Percentiles rank a stretch among this genome's conserved stretches.
phyloP scores from a whole-genome alignment of 1,284 basidiomycete genomes.

The Earliella scabrosa region DNA sequence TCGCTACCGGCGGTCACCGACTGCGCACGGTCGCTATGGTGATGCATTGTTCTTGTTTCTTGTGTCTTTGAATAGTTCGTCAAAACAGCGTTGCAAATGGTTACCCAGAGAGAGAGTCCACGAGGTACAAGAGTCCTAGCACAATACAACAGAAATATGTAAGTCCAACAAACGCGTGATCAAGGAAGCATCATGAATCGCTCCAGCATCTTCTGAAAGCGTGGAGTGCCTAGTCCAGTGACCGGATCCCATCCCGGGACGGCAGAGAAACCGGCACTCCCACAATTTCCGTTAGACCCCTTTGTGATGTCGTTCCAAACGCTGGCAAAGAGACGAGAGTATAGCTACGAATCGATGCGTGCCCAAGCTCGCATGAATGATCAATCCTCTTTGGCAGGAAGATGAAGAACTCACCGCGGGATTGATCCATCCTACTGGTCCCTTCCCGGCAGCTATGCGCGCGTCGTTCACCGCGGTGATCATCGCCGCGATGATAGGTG shows the following conservation, averaged over 20 bases:
- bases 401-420: slow-evolving; percentile 34
- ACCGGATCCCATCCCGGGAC: slow-evolving; percentile 43
- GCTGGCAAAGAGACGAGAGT: slow-evolving; percentile 26
- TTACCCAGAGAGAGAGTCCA: too few relatives aligned
- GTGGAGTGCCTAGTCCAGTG: slow-evolving; percentile 12
- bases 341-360: slow-evolving; percentile 35
- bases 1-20: too few relatives aligned
- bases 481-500: slow-evolving; percentile 45
- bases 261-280: slow-evolving; percentile 25
- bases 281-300: slow-evolving; percentile 27
- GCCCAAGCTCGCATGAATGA: slow-evolving; percentile 23
- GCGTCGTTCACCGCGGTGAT: slow-evolving; percentile 66
- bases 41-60: too few relatives aligned
- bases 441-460: slow-evolving; percentile 43
- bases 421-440: slow-evolving; percentile 61
- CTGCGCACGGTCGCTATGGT: too few relatives aligned
- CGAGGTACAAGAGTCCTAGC: too few relatives aligned
- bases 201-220: background rate
- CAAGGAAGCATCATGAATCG: background rate
- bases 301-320: slow-evolving; percentile 48
- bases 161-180: background rate
- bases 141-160: background rate
- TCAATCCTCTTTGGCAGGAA: slow-evolving; percentile 8
- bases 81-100: too few relatives aligned
- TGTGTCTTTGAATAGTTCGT: too few relatives aligned